Evolutionary conservation across 116 monocot species (phyloP), one percentile per base, ranked within the genome.

Genomic region (Phalaenopsis hybrid): DNA sequence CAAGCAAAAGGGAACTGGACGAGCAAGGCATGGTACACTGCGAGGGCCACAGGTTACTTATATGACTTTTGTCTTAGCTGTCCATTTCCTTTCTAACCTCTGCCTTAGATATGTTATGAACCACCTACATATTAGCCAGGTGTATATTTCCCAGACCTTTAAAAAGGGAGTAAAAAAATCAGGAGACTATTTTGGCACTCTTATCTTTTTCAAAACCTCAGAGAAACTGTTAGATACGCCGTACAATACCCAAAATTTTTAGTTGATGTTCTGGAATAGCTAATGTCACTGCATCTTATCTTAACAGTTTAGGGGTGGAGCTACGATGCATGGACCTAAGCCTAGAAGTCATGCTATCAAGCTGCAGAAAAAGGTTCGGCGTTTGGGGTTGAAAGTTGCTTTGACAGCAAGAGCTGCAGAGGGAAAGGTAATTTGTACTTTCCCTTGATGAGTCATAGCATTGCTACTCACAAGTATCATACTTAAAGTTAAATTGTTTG

Each of bases 331-430:
- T 80, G 97, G 94, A 75, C 97, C 97, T 84, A 94, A 97, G 83
- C 97, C 94, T 76, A 84, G 97, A 79, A 97, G 97, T 81, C 97
- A 97, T 91, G 92, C 94, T 34, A 92, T 97, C 78, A 97, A 97
- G 79, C 87, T 94, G 69, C 94, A 94, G 74, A 97, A 94, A 84
- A 97, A 94, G 83, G 97, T 97, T 61, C 81, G 94, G 1, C 91
- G 93, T 44, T 76, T 97, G 13, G 97, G 97, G 55, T 85, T 94
- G 58, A 97, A 97, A 86, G 85, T 92, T 55, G 93, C 97, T 63
- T 82, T 97, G 65, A 90, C 97, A 20, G 97, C 94, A 82, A 83
- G 94, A 33, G 85, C 84, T 58, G 97, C 90, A 79, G 94, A 97
- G 88, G 94, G 97, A 77, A 97, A 94, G 94, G 97, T 84, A 86